Conservation (phyloP, 805 yeast genomes). For the Ogataea wickerhamii region DNA sequence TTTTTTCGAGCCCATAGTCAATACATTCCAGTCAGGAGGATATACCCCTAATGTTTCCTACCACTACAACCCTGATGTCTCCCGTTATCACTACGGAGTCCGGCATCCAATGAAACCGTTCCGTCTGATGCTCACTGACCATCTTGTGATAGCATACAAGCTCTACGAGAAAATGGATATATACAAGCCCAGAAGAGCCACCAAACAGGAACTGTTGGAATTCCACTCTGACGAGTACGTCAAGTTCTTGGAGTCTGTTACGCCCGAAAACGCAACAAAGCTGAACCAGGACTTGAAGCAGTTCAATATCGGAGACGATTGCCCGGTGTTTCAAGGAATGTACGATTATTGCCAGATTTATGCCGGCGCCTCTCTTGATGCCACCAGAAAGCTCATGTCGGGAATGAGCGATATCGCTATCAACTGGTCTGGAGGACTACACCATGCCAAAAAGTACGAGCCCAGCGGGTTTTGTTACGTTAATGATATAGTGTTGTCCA, state of each 20-base stretch:
- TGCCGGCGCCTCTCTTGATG: conserved; percentile 93
- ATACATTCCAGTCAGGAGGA: conserved; percentile 34
- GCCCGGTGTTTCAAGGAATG: conserved; percentile 93
- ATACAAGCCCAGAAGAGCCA: conserved; percentile 79
- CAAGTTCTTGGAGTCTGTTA: conserved; percentile 67
- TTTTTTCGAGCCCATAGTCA: conserved; percentile 40
- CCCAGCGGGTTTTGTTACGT: conserved; percentile 95
- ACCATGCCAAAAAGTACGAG: conserved; percentile 92
- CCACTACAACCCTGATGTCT: conserved; percentile 79
- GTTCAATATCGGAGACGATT: conserved; percentile 90
- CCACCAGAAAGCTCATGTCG: conserved; percentile 77
- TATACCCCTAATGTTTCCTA: conserved; percentile 69
- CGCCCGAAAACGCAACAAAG: conserved; percentile 69
- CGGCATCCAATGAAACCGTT: conserved; percentile 99
- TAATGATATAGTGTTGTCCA: conserved; percentile 89
- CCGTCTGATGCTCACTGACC: conserved; percentile 89
- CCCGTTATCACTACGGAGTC: conserved; percentile 85
- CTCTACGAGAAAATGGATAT: conserved; percentile 87
- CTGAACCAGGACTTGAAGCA: conserved; percentile 55
- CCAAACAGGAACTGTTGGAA: conserved; percentile 69
- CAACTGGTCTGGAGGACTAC: conserved; percentile 95
- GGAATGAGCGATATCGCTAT: conserved; percentile 93
- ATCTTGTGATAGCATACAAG: conserved; percentile 78
- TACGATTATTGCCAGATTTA: conserved; percentile 85
- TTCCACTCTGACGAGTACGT: conserved; percentile 89